Percentiles rank a stretch among this genome's conserved stretches.
Conservation (phyloP, 1,139 yeast species). For the Geotrichum histeridarum region DNA sequence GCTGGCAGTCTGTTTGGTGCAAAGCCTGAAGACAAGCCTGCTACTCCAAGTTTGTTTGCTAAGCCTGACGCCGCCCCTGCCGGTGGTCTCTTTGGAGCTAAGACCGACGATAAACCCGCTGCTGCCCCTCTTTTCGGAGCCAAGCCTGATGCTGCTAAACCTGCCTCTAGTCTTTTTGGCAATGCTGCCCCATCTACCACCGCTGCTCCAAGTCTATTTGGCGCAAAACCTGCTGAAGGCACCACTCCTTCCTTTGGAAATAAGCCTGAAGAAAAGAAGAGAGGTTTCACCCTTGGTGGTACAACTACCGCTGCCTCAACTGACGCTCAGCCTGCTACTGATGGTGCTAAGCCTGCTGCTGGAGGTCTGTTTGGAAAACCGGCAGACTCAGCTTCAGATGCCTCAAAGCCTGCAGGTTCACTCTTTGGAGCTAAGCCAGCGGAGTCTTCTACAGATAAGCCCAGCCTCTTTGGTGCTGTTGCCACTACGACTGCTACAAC, state of each 20-base stretch:
- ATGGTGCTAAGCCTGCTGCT: neutral
- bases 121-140: slow-evolving; percentile 11
- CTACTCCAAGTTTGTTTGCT: slow-evolving; percentile 14
- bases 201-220: slow-evolving; percentile 21
- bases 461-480: slow-evolving; percentile 16
- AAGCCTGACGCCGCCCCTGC: slow-evolving; percentile 12
- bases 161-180: slow-evolving; percentile 13
- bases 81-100: slow-evolving; percentile 15
- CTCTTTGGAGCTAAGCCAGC: slow-evolving; percentile 22
- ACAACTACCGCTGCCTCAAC: slow-evolving; percentile 26
- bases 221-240: slow-evolving; percentile 22
- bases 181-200: slow-evolving; percentile 21
- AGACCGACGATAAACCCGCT: slow-evolving; percentile 1
- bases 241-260: slow-evolving; percentile 21
- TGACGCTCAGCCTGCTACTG: slow-evolving; percentile 38
- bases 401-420: slow-evolving; percentile 7
- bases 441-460: slow-evolving; percentile 14
- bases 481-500: slow-evolving; percentile 12
- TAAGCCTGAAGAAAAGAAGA: slow-evolving; percentile 19
- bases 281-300: too few relatives aligned
- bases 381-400: neutral
- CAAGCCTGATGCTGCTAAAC: slow-evolving; percentile 13
- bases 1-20: slow-evolving; percentile 8
- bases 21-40: slow-evolving; percentile 6
- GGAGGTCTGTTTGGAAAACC: slow-evolving; percentile 17